Base-by-base conservation (phyloP, 768 basidiomycete genomes). In the Steccherinum ochraceum region DNA sequence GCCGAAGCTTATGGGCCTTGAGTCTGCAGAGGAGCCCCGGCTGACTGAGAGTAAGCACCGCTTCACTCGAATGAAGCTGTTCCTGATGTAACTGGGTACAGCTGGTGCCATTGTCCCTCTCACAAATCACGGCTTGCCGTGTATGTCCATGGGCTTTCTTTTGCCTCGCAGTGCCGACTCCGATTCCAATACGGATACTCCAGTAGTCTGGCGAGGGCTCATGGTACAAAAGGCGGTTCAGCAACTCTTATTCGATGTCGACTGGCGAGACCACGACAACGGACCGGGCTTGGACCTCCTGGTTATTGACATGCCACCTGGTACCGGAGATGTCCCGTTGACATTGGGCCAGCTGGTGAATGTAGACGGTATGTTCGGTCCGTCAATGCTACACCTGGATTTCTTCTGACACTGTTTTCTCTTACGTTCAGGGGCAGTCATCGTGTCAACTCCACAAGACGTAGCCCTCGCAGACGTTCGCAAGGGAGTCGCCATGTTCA, bases 171-270 rank as follows among this genome's bases (percentile, higher is more conserved):
- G 74, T 1, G 57, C 71, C 25, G 73, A 76, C 5, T 70, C 71
- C 24, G 70, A 71, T 40, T 70, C 78, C 2, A 76, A 76, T 49
- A 75, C 75, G 27, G 91, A 94, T 62, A 81, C 83, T 0, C 84
- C 93, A 0, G 77, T 97, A 25, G 90, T 95, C 24, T 99, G 95
- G 95, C 78, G 95, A 21, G 95, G 95, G 2, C 77, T 96, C 19
- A 98, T 97, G 95, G 95, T 97, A 1, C 93, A 95, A 69, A 97
- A 97, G 63, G 93, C 94, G 21, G 92, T 94, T 0, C 94, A 97
- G 64, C 94, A 97, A 63, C 75, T 98, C 0, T 76, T 97, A 1
- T 97, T 99, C 60, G 93, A 97, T 57, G 92, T 96, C 4, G 94
- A 97, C 64, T 97, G 95, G 94, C 65, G 77, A 27, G 49, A 49